Conservation (phyloP, 106 monocot genomes). For the Dendrobium officinale region DNA sequence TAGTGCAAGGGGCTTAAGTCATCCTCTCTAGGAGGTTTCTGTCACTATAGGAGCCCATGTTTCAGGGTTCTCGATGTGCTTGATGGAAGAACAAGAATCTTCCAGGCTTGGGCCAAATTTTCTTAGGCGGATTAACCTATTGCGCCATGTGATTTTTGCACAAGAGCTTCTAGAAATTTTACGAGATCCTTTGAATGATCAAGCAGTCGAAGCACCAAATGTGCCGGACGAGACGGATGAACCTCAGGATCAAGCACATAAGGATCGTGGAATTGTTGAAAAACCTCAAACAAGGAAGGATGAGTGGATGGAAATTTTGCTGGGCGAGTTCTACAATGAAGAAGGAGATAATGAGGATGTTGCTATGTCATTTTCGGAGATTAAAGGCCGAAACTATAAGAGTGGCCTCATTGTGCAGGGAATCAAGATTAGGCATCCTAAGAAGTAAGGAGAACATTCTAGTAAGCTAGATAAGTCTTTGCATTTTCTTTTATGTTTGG, state of each 20-base stretch:
- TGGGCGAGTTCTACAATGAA: constrained; percentile 45
- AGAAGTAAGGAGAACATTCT: background rate
- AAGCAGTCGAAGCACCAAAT: background rate
- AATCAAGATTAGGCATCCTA: constrained; percentile 42
- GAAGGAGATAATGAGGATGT: constrained; percentile 34
- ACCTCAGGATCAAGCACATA: background rate
- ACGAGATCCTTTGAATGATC: too few relatives aligned
- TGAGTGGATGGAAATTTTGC: constrained; percentile 48
- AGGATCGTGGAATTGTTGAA: background rate
- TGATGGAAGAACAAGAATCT: background rate
- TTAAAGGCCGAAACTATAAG: constrained; percentile 26
- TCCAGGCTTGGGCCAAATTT: background rate
- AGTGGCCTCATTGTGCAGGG: constrained; percentile 46
- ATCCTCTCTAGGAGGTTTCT: constrained; percentile 25
- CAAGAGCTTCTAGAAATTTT: too few relatives aligned
- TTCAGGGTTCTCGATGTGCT: background rate
- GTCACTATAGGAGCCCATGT: constrained; percentile 17
- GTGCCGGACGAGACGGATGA: background rate
- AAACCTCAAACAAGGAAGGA: constrained; percentile 15
- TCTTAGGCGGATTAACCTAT: background rate
- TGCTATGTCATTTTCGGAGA: constrained; percentile 25
- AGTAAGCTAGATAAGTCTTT: too few relatives aligned
- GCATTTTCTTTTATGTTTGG: background rate
- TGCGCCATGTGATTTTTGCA: too few relatives aligned
- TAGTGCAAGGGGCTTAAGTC: constrained; percentile 9